These are phyloP conservation scores for Cymbidium sinense DNA, from an alignment of 106 monocot genomes.

Conservation along the genomic window DNA sequence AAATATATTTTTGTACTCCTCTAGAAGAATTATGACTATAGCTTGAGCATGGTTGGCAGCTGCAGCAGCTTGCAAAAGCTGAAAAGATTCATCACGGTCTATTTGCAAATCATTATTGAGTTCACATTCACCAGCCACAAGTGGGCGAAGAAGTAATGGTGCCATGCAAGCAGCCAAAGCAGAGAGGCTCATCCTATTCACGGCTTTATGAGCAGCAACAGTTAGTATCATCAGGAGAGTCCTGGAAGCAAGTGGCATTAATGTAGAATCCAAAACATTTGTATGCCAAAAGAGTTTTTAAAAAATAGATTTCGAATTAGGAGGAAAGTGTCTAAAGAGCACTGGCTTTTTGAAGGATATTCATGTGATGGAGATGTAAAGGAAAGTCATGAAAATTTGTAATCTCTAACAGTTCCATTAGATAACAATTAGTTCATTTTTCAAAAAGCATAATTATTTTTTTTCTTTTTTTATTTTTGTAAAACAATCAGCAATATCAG, in stretches of 20 bases:
- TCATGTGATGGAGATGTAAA: not conserved
- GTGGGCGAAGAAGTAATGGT: constrained; percentile 90
- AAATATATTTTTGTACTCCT: constrained; percentile 82
- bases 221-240: constrained; percentile 78
- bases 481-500: not conserved
- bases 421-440: not conserved
- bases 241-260: constrained; percentile 35
- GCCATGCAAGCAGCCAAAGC: constrained; percentile 99
- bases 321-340: not conserved
- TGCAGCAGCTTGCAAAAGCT: constrained; percentile 93
- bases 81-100: constrained; percentile 80
- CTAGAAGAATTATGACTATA: constrained; percentile 80
- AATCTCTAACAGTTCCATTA: not conserved
- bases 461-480: not conserved
- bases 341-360: not conserved
- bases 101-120: constrained; percentile 64
- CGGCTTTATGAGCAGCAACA: constrained; percentile 65
- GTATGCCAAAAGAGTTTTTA: not conserved
- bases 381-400: not conserved
- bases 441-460: not conserved
- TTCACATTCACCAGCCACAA: constrained; percentile 92
- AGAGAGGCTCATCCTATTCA: constrained; percentile 75
- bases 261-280: not conserved
- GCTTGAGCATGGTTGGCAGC: constrained; percentile 98
- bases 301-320: not conserved